Conservation (phyloP, 306 rosid species). For the Ormosia semicastrata region DNA sequence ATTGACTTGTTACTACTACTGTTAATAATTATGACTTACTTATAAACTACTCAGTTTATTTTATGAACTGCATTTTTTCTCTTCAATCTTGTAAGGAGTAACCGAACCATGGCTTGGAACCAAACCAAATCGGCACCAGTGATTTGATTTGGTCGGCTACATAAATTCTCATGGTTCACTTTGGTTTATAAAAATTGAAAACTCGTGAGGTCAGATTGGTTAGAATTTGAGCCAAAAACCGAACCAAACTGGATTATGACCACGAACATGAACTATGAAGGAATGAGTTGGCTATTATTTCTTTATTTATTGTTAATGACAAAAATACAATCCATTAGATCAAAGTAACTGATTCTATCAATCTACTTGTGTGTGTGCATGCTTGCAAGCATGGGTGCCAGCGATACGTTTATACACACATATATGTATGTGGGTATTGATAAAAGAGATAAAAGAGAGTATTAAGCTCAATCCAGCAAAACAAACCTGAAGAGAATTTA, state of each 20-base stretch:
- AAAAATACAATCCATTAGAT: not conserved
- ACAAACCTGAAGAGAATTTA: not conserved
- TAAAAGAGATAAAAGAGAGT: not conserved
- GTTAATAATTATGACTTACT: not conserved
- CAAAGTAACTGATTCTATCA: not conserved
- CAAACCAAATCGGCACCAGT: not conserved
- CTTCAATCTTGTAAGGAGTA: not conserved
- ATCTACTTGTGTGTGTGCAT: not conserved
- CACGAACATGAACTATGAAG: not conserved
- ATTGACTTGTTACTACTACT: not conserved
- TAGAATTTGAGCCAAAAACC: not conserved
- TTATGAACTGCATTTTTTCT: not conserved
- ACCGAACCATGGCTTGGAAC: not conserved
- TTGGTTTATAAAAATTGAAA: not conserved
- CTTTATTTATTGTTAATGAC: not conserved
- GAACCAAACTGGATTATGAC: not conserved
- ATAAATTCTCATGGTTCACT: not conserved
- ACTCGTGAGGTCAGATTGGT: not conserved
- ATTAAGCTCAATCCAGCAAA: constrained; percentile 1
- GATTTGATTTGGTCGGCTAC: not conserved
- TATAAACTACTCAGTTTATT: not conserved
- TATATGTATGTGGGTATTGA: not conserved
- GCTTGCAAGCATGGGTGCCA: not conserved
- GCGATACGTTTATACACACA: not conserved
- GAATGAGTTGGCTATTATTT: not conserved